A percentile compares a stretch with the other conserved stretches of the same genome.
phyloP scores from a whole-genome alignment of 2,329 filamentous ascomycete genomes.

The Metarhizium robertsii region DNA sequence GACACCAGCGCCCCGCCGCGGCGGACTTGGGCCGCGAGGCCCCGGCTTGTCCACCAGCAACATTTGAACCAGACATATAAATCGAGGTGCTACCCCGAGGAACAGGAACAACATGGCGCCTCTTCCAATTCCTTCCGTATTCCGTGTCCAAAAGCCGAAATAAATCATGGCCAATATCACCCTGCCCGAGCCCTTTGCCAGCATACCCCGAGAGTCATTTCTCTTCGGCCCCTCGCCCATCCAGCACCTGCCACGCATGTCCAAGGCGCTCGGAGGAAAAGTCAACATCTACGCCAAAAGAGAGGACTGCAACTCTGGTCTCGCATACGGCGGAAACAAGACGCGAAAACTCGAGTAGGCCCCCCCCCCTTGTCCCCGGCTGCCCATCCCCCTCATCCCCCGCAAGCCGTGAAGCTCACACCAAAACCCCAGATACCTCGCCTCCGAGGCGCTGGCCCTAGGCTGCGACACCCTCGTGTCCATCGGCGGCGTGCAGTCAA shows the following conservation, averaged over 20 bases:
- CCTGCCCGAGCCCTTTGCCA: constrained; percentile 52
- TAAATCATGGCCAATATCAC: neutral
- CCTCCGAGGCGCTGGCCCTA: constrained; percentile 49
- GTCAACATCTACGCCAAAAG: constrained; percentile 61
- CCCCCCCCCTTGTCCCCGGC: neutral
- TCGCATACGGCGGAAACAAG: constrained; percentile 63
- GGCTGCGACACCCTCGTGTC: constrained; percentile 53
- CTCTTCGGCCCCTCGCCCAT: constrained; percentile 62
- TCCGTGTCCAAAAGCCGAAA: neutral
- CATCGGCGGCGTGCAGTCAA: constrained; percentile 60
- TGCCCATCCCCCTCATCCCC: neutral
- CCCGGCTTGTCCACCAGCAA: too few relatives aligned
- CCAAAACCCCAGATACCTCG: constrained; percentile 40
- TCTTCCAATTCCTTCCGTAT: too few relatives aligned
- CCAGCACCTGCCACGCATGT: constrained; percentile 56
- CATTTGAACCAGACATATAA: too few relatives aligned
- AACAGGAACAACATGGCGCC: too few relatives aligned
- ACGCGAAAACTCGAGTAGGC: constrained; percentile 54
- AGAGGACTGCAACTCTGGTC: constrained; percentile 60
- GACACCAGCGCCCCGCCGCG: neutral
- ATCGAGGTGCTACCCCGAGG: too few relatives aligned
- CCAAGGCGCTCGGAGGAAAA: constrained; percentile 46
- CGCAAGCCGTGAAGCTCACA: neutral
- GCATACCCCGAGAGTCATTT: constrained; percentile 51
- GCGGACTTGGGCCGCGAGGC: neutral